Conservation (phyloP, 805 yeast species). For the Candida parachauliodes region DNA sequence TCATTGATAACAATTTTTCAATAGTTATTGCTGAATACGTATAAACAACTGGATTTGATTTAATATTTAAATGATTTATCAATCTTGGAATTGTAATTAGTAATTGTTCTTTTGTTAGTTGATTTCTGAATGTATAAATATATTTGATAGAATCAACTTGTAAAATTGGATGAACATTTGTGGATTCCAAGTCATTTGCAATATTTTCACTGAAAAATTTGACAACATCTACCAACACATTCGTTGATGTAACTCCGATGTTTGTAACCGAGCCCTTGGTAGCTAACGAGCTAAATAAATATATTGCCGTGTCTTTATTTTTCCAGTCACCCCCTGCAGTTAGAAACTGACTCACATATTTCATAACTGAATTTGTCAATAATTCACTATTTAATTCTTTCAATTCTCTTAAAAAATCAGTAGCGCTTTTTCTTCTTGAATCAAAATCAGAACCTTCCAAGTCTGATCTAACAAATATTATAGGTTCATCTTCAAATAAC, state of each 20-base stretch:
- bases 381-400: constrained; percentile 72
- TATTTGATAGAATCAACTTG: constrained; percentile 92
- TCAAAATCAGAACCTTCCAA: constrained; percentile 94
- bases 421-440: constrained; percentile 88
- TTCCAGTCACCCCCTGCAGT: constrained; percentile 64
- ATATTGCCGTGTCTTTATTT: constrained; percentile 81
- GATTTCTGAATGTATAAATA: constrained; percentile 86
- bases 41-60: constrained; percentile 70
- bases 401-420: constrained; percentile 84
- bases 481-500: constrained; percentile 94
- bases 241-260: constrained; percentile 84
- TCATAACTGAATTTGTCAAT: constrained; percentile 72
- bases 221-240: constrained; percentile 79
- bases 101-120: constrained; percentile 81
- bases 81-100: constrained; percentile 75
- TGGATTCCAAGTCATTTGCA: constrained; percentile 70
- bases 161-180: constrained; percentile 65
- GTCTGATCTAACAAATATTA: constrained; percentile 87
- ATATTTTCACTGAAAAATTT: constrained; percentile 77
- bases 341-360: constrained; percentile 66
- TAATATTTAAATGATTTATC: constrained; percentile 58
- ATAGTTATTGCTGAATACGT: constrained; percentile 93
- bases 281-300: constrained; percentile 83
- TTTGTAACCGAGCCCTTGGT: constrained; percentile 86
- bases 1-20: constrained; percentile 79